These are phyloP conservation scores for Cytospora paraplurivora DNA, from an alignment of 2,329 filamentous ascomycete genomes.

Conservation along the genomic window DNA sequence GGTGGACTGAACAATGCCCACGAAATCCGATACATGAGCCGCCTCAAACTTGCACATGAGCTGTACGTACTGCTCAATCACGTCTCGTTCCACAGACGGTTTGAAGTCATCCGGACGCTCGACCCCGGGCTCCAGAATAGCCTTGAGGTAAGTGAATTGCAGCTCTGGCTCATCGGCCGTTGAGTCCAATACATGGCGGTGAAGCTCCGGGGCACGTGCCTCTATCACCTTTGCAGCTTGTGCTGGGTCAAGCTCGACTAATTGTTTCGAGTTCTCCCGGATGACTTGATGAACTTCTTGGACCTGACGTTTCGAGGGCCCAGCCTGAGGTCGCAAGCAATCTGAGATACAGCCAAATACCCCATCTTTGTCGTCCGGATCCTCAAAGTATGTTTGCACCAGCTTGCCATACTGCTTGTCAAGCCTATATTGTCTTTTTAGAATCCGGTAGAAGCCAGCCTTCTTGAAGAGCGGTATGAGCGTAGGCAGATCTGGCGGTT, in stretches of 20 bases:
- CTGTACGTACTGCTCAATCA: constrained; percentile 83
- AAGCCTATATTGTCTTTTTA: constrained; percentile 83
- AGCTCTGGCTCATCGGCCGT: constrained; percentile 61
- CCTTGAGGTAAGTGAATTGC: constrained; percentile 76
- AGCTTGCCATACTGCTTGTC: constrained; percentile 81
- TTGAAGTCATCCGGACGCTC: constrained; percentile 40
- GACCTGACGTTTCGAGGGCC: constrained; percentile 68
- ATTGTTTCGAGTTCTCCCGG: constrained; percentile 62
- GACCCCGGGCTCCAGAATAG: constrained; percentile 68
- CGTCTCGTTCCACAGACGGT: constrained; percentile 51
- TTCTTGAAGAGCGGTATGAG: constrained; percentile 77
- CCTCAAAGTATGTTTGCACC: constrained; percentile 81
- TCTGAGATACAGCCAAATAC: constrained; percentile 81
- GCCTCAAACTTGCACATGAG: constrained; percentile 89
- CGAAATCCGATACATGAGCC: constrained; percentile 80
- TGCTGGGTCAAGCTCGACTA: constrained; percentile 68
- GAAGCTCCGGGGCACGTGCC: constrained; percentile 62
- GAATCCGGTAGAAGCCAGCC: constrained; percentile 84
- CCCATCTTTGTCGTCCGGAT: constrained; percentile 71
- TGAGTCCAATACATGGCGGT: constrained; percentile 65
- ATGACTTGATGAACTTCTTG: constrained; percentile 71
- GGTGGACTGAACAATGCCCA: constrained; percentile 72
- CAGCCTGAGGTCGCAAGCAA: constrained; percentile 67
- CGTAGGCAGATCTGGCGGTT: constrained; percentile 76
- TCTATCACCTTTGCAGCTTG: constrained; percentile 68